phyloP scores from a whole-genome alignment of 345 rosid genomes.

The Gossypioides kirkii region DNA sequence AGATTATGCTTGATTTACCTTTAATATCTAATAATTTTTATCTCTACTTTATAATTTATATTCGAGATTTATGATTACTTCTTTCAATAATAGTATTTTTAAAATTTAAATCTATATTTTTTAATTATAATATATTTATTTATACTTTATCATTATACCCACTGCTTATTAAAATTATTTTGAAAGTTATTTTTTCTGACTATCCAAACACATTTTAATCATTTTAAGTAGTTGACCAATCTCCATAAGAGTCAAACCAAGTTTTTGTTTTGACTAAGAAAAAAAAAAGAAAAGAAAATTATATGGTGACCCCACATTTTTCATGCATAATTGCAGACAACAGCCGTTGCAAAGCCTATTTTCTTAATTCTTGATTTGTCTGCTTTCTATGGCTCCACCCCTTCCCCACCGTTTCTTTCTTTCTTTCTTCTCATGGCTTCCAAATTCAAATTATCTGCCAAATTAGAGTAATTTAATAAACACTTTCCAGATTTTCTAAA shows the following conservation, averaged over 20 bases:
- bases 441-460: not conserved
- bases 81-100: too few species aligned
- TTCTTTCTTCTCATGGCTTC: not conserved
- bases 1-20: too few species aligned
- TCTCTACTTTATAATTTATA: fast-evolving
- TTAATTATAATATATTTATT: too few species aligned
- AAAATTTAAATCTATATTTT: too few species aligned
- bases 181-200: not conserved
- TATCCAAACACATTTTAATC: not conserved
- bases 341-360: not conserved
- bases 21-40: too few species aligned
- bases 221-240: not conserved
- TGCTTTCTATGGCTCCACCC: not conserved
- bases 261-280: not conserved
- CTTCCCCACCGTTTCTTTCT: not conserved
- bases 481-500: not conserved
- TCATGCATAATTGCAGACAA: not conserved
- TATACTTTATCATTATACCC: too few species aligned
- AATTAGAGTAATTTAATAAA: not conserved
- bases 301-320: not conserved
- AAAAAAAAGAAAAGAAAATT: not conserved
- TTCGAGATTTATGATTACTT: fast-evolving
- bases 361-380: not conserved
- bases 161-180: too few species aligned
- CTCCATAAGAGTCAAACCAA: not conserved